A percentile compares a stretch with the other conserved stretches of the same genome.
Evolutionary conservation across 2,329 filamentous ascomycete genomes (phyloP).

Genomic region (Alternaria solani): DNA sequence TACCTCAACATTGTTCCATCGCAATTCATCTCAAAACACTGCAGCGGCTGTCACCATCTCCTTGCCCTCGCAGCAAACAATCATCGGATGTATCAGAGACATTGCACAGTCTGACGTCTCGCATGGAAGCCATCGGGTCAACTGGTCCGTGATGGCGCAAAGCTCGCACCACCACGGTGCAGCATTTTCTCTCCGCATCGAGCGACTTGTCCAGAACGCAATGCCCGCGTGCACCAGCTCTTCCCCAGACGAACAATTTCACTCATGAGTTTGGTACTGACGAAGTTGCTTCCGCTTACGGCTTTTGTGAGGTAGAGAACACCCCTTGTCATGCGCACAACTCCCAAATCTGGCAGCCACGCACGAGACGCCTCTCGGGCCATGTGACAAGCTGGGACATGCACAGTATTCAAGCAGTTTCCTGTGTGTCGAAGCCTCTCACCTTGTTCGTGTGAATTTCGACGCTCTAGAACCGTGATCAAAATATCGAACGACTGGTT

Average conservation of each 20-base stretch:
- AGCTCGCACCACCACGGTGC: constrained; percentile 8
- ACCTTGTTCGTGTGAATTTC: not conserved
- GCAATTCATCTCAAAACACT: not conserved
- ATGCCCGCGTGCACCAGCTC: not conserved
- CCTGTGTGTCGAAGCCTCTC: not conserved
- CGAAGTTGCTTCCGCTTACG: not conserved
- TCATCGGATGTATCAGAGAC: not conserved
- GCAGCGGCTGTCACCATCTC: not conserved
- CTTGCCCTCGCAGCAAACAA: not conserved
- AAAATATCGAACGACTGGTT: not conserved
- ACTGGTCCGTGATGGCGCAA: constrained; percentile 15
- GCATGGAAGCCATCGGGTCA: not conserved
- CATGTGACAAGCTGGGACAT: not conserved
- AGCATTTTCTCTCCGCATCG: constrained; percentile 1
- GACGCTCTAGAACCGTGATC: not conserved
- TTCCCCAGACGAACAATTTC: not conserved
- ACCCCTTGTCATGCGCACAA: not conserved
- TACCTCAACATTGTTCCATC: constrained; percentile 9
- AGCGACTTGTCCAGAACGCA: not conserved
- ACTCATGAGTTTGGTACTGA: not conserved
- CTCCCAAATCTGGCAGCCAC: not conserved
- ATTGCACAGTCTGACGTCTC: not conserved
- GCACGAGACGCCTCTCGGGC: not conserved
- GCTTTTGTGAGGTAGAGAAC: not conserved
- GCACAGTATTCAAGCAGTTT: not conserved